These are phyloP conservation scores for Dryas alaskensis DNA, from an alignment of 306 rosid genomes.

Conservation along the genomic window DNA sequence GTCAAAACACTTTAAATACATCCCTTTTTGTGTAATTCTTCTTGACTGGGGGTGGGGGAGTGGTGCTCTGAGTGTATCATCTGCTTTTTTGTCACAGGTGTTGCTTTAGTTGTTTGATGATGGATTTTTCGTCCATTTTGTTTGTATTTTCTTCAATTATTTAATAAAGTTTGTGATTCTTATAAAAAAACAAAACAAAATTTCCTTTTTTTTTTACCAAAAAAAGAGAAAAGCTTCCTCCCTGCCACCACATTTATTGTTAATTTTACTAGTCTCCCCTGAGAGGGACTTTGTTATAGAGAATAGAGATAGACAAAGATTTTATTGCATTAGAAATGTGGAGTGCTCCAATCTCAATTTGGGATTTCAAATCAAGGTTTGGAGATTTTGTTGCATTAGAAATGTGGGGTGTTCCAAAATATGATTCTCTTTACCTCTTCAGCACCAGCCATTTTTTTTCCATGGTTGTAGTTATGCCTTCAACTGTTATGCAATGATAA, in stretches of 20 bases:
- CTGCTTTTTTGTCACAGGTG: too few species aligned
- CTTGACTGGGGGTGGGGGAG: too few species aligned
- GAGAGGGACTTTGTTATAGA: not conserved
- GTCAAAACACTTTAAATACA: too few species aligned
- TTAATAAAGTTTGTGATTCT: too few species aligned
- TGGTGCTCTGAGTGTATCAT: too few species aligned
- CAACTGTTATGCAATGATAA: too few species aligned
- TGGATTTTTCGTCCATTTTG: too few species aligned
- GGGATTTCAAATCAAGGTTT: not conserved
- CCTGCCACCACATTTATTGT: not conserved
- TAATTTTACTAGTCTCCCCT: not conserved
- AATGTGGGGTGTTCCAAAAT: not conserved
- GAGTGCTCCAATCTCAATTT: not conserved
- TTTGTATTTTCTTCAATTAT: too few species aligned
- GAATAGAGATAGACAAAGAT: not conserved
- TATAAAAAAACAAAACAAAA: too few species aligned
- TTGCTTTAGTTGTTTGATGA: too few species aligned
- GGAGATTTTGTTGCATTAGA: not conserved
- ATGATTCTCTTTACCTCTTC: slow-evolving; percentile 4
- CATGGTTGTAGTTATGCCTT: not conserved
- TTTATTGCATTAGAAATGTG: not conserved
- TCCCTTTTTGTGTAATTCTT: too few species aligned
- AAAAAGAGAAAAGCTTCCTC: not conserved
- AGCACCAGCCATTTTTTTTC: not conserved
- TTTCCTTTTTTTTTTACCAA: not conserved